A percentile compares a stretch with the other conserved stretches of the same genome.
These are phyloP conservation scores for Suhomyces kilbournensis DNA, from an alignment of 805 yeast genomes.

Conservation along the genomic window DNA sequence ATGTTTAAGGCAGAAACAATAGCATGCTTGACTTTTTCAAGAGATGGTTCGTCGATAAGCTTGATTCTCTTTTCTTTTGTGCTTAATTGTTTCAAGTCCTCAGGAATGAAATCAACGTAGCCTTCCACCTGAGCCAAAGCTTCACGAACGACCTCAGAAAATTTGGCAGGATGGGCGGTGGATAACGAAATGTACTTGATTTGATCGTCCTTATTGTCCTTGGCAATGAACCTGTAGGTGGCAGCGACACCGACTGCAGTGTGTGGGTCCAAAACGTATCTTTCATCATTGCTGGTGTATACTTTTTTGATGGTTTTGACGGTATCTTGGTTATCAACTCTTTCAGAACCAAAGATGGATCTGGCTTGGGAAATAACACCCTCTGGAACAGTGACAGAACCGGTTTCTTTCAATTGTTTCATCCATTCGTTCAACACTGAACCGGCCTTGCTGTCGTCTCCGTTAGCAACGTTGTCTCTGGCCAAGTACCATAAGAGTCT, in stretches of 20 bases:
- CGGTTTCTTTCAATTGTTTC: constrained; percentile 68
- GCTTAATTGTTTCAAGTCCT: constrained; percentile 72
- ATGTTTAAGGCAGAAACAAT: constrained; percentile 63
- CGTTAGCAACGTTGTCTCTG: constrained; percentile 58
- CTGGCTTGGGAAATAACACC: constrained; percentile 65
- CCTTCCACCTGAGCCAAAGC: constrained; percentile 65
- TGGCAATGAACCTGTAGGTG: constrained; percentile 56
- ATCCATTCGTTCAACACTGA: constrained; percentile 70
- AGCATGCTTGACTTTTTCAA: constrained; percentile 69
- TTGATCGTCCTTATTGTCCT: constrained; percentile 38
- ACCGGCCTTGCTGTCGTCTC: constrained; percentile 68
- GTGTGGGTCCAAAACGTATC: constrained; percentile 93
- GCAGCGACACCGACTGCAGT: constrained; percentile 92
- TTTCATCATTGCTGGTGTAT: constrained; percentile 56
- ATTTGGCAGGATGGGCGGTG: constrained; percentile 99
- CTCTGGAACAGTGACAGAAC: constrained; percentile 69
- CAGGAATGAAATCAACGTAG: constrained; percentile 88
- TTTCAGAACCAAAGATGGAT: constrained; percentile 69
- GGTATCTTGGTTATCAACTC: constrained; percentile 77
- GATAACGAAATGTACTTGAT: constrained; percentile 71
- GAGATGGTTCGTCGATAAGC: constrained; percentile 66
- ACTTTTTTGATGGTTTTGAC: constrained; percentile 70
- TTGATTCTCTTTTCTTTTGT: constrained; percentile 71
- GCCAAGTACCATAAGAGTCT: constrained; percentile 93
- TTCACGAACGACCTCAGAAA: constrained; percentile 89